Percentiles rank a stretch among this genome's conserved stretches.
These are phyloP conservation scores for Endocarpon pusillum DNA, from an alignment of 495 filamentous ascomycete species.

Conservation along the genomic window DNA sequence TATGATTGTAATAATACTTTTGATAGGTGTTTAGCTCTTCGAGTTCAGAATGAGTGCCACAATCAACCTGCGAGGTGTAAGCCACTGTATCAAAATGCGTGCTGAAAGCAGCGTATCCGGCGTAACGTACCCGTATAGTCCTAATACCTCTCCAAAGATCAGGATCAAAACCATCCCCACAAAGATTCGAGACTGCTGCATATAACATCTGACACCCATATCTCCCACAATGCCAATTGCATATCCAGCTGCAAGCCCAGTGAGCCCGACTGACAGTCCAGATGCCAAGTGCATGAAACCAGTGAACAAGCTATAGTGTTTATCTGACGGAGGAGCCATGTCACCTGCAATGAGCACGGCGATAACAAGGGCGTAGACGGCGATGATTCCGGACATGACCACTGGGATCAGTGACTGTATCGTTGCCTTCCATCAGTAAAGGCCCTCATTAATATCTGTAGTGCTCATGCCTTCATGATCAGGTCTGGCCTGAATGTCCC, in stretches of 20 bases:
- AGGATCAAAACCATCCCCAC: slow-evolving; percentile 97
- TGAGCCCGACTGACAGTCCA: slow-evolving; percentile 80
- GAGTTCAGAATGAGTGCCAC: slow-evolving; percentile 1
- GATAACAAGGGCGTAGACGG: slow-evolving; percentile 93
- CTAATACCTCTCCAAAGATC: slow-evolving; percentile 95
- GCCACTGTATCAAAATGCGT: background rate
- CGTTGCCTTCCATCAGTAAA: slow-evolving; percentile 11
- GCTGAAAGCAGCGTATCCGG: background rate
- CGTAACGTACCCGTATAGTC: slow-evolving; percentile 72
- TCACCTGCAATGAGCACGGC: slow-evolving; percentile 84
- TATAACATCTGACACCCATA: slow-evolving; percentile 82
- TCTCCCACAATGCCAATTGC: slow-evolving; percentile 93
- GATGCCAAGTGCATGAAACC: slow-evolving; percentile 87
- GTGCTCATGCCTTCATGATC: slow-evolving; percentile 80
- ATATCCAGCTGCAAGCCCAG: slow-evolving; percentile 91
- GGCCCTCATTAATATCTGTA: background rate
- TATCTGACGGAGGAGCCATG: slow-evolving; percentile 40
- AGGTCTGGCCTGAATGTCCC: slow-evolving; percentile 84
- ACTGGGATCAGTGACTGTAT: slow-evolving; percentile 77
- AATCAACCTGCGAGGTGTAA: background rate
- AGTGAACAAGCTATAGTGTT: slow-evolving; percentile 19
- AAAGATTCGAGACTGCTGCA: slow-evolving; percentile 88
- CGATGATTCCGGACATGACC: slow-evolving; percentile 99
- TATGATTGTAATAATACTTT: no score
- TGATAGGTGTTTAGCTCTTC: slow-evolving; percentile 1